phyloP scores from a whole-genome alignment of 2,329 filamentous ascomycete species.

The Coniochaeta ligniaria region DNA sequence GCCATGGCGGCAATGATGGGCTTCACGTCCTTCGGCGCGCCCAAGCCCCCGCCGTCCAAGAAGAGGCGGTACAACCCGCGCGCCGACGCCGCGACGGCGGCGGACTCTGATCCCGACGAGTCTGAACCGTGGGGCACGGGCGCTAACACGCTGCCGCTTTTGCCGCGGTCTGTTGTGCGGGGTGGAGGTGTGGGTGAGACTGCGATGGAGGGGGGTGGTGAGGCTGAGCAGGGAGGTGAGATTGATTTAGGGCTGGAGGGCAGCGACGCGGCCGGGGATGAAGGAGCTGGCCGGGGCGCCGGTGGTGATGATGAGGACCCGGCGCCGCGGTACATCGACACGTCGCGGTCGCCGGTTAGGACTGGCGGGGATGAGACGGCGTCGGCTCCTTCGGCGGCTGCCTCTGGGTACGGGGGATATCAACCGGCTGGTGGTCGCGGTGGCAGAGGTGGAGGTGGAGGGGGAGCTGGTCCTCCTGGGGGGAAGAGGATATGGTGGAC shows the following conservation, averaged over 20 bases:
- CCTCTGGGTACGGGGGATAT: not conserved
- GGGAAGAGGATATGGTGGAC: slow-evolving; percentile 44
- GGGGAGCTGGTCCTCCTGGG: slow-evolving; percentile 19
- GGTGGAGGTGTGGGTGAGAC: not conserved
- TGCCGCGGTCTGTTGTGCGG: not conserved
- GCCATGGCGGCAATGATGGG: slow-evolving; percentile 65
- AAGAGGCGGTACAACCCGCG: slow-evolving; percentile 60
- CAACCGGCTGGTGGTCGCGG: slow-evolving; percentile 10
- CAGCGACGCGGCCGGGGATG: no score
- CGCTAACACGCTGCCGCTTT: slow-evolving; percentile 20
- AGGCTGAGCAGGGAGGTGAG: not conserved
- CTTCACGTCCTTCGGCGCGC: slow-evolving; percentile 62
- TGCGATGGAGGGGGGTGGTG: not conserved
- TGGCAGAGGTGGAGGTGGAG: slow-evolving; percentile 9
- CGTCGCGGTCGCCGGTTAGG: slow-evolving; percentile 21
- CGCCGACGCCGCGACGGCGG: no score
- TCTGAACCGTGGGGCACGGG: slow-evolving; percentile 15
- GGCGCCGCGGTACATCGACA: slow-evolving; percentile 22
- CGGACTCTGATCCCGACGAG: no score
- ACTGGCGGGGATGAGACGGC: slow-evolving; percentile 5
- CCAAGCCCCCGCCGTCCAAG: slow-evolving; percentile 46
- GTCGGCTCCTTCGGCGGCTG: not conserved
- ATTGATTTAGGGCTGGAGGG: no score
- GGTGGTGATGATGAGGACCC: slow-evolving; percentile 10
- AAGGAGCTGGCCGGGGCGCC: slow-evolving; percentile 10